phyloP scores from a whole-genome alignment of 352 stramenopile species.

The Globisporangium cederbergense region DNA sequence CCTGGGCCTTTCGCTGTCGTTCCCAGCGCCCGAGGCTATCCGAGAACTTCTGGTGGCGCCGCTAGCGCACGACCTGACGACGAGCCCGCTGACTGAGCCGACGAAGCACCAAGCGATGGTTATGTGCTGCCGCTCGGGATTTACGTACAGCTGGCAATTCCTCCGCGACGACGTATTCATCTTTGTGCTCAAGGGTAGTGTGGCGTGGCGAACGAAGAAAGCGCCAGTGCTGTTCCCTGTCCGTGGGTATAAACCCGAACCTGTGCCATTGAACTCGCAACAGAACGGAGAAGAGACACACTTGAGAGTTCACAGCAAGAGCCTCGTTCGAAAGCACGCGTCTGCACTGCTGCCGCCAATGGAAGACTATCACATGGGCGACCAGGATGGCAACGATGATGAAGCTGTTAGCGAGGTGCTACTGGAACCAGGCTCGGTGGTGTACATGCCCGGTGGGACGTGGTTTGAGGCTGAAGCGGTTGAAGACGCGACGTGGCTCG shows the following conservation, averaged over 20 bases:
- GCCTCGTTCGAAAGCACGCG: not conserved
- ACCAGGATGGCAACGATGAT: slow-evolving; percentile 12
- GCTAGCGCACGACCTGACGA: slow-evolving; percentile 27
- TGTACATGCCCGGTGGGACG: slow-evolving; percentile 48
- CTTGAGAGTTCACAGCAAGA: slow-evolving; percentile 19
- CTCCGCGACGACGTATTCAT: slow-evolving; percentile 34
- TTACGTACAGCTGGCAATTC: slow-evolving; percentile 40
- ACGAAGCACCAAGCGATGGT: slow-evolving; percentile 15
- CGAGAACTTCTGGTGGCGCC: slow-evolving; percentile 19
- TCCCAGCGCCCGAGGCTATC: slow-evolving; percentile 23
- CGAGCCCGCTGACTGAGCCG: slow-evolving; percentile 18
- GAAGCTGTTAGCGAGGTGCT: slow-evolving; percentile 10
- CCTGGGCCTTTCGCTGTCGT: slow-evolving; percentile 18
- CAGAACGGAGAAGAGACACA: slow-evolving; percentile 9
- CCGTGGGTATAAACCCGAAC: slow-evolving; percentile 24
- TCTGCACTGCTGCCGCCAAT: slow-evolving; percentile 15
- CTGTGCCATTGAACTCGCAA: not conserved
- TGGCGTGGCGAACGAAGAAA: slow-evolving; percentile 26
- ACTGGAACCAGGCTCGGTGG: slow-evolving; percentile 34
- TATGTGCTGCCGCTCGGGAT: slow-evolving; percentile 8
- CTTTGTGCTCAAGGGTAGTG: slow-evolving; percentile 34
- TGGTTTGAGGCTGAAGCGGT: slow-evolving; percentile 38
- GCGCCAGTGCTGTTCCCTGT: slow-evolving; percentile 23
- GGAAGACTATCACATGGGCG: slow-evolving; percentile 17
- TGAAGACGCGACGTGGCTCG: slow-evolving; percentile 32